Conservation (phyloP, 441 rosid species). For the Daphne laureola region DNA sequence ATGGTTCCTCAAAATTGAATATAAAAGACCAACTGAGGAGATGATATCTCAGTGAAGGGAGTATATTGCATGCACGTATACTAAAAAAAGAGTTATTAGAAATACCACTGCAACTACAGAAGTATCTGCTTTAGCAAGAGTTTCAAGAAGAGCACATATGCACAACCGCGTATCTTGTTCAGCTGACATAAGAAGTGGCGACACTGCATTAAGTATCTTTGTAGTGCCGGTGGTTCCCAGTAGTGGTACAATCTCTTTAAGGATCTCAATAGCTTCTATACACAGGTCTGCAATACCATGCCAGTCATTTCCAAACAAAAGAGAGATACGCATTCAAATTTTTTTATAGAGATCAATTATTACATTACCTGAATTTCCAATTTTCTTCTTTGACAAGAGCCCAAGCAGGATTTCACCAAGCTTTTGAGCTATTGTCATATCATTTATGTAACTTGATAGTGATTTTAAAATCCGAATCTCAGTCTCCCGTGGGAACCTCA, state of each 20-base stretch:
- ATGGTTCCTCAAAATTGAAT: no score
- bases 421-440: constrained; percentile 39
- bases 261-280: constrained; percentile 48
- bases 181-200: constrained; percentile 67
- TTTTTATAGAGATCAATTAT: constrained; percentile 13
- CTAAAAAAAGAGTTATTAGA: constrained; percentile 8
- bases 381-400: constrained; percentile 45
- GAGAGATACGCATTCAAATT: constrained; percentile 11
- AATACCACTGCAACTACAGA: constrained; percentile 62
- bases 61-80: neutral
- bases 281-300: constrained; percentile 44
- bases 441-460: constrained; percentile 52
- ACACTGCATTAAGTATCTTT: constrained; percentile 45
- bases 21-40: no score
- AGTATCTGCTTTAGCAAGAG: constrained; percentile 60
- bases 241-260: constrained; percentile 48
- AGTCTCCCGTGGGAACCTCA: constrained; percentile 57
- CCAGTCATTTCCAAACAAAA: constrained; percentile 16
- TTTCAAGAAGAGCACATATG: constrained; percentile 67
- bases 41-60: neutral
- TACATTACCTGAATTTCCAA: constrained; percentile 55
- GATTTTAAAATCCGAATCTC: constrained; percentile 60
- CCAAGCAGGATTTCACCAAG: constrained; percentile 73
- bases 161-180: constrained; percentile 53
- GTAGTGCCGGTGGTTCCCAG: constrained; percentile 39